A percentile compares a stretch with the other conserved stretches of the same genome.
Evolutionary conservation across 2,329 filamentous ascomycete species (phyloP).

Genomic region (Botrytis byssoidea): DNA sequence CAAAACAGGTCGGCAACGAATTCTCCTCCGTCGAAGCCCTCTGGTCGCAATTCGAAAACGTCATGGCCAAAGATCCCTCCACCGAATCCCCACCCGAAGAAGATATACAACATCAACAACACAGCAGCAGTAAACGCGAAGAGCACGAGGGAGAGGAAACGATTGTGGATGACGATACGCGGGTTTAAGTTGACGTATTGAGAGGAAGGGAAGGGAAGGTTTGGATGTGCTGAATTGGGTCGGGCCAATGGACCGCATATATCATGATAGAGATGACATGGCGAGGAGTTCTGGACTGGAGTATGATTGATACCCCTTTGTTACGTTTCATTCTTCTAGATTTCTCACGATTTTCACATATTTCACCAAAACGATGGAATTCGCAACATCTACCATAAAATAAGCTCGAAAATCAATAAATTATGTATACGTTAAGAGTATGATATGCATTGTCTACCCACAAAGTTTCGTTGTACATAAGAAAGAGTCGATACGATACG

Average conservation of each 20-base stretch:
- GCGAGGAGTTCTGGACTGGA: slow-evolving; percentile 28
- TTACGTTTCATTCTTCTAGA: slow-evolving; percentile 7
- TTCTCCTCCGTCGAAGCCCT: slow-evolving; percentile 95
- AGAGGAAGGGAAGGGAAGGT: slow-evolving; percentile 19
- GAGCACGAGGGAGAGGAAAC: slow-evolving; percentile 27
- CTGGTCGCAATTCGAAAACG: slow-evolving; percentile 95
- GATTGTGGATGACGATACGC: slow-evolving; percentile 14
- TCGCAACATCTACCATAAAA: background rate
- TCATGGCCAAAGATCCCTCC: slow-evolving; percentile 69
- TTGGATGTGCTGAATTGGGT: background rate
- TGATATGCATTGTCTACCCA: slow-evolving; percentile 40
- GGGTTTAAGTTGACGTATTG: background rate
- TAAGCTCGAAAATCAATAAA: background rate
- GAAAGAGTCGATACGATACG: slow-evolving; percentile 26
- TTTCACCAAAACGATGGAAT: background rate
- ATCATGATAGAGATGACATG: background rate
- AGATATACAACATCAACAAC: background rate
- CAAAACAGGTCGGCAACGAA: slow-evolving; percentile 80
- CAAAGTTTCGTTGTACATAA: slow-evolving; percentile 38
- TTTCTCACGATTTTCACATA: background rate
- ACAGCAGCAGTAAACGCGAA: background rate
- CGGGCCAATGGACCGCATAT: background rate
- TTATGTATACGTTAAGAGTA: slow-evolving; percentile 17
- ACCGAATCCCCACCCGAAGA: slow-evolving; percentile 31
- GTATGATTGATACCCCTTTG: slow-evolving; percentile 36